Conservation (phyloP, 345 rosid species). For the Leavenworthia alabamica region DNA sequence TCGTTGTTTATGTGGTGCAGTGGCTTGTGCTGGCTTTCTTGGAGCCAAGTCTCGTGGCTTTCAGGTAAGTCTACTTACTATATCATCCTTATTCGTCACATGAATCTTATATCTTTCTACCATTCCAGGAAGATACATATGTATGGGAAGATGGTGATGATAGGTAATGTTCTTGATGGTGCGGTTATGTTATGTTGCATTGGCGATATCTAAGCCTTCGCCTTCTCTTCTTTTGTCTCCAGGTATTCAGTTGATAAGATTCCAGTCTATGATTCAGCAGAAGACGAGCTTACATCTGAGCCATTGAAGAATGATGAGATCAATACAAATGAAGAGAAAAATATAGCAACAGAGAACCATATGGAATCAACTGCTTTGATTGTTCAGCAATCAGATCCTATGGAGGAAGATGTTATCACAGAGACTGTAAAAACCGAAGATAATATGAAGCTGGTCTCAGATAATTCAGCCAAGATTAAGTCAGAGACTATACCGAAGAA, state of each 20-base stretch:
- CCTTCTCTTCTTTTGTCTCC: conserved; percentile 15
- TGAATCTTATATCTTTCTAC: neutral
- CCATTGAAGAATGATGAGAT: conserved; percentile 37
- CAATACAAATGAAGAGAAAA: conserved; percentile 29
- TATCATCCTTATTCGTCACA: neutral
- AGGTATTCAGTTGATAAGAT: conserved; percentile 90
- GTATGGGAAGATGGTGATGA: conserved; percentile 96
- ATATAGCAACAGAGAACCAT: conserved; percentile 30
- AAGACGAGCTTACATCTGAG: conserved; percentile 75
- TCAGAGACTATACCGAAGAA: conserved; percentile 46
- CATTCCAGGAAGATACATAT: conserved; percentile 79
- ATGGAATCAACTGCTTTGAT: conserved; percentile 36
- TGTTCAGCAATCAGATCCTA: conserved; percentile 38
- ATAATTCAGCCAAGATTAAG: conserved; percentile 42
- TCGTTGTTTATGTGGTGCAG: conserved; percentile 92
- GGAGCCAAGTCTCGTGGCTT: conserved; percentile 99
- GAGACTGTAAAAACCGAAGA: conserved; percentile 46
- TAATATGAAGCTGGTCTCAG: conserved; percentile 35
- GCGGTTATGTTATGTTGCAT: conserved; percentile 63
- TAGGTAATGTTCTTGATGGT: conserved; percentile 57
- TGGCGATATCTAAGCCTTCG: neutral
- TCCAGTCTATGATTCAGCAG: conserved; percentile 89
- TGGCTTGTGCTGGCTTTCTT: conserved; percentile 81
- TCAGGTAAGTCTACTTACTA: conserved; percentile 48
- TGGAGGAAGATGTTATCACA: conserved; percentile 32